Evolutionary conservation across 2,329 filamentous ascomycete species (phyloP).

Genomic region (Stromatinia cepivora): DNA sequence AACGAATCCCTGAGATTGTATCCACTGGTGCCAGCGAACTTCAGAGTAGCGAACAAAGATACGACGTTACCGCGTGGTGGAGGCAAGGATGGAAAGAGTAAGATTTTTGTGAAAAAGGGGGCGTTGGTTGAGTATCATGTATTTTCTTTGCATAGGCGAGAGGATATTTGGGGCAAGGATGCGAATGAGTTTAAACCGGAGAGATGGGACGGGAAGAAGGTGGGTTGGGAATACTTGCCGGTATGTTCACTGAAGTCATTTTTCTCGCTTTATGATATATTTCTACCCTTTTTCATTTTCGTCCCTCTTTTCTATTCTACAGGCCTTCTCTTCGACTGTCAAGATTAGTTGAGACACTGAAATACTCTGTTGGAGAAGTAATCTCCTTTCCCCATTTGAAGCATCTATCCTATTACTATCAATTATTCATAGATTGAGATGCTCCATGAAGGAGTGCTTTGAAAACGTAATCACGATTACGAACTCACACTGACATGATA

Average conservation of each 20-base stretch:
- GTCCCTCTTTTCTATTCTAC: neutral
- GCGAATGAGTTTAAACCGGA: constrained; percentile 44
- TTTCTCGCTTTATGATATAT: neutral
- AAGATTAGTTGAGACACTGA: neutral
- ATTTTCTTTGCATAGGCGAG: constrained; percentile 41
- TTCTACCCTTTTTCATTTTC: neutral
- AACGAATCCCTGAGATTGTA: constrained; percentile 51
- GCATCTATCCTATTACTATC: neutral
- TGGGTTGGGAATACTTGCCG: constrained; percentile 47
- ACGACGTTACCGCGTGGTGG: constrained; percentile 43
- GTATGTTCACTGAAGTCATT: constrained; percentile 28
- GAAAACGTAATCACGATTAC: neutral
- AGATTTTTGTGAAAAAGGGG: constrained; percentile 41
- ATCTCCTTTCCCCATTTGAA: neutral
- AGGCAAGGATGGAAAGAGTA: constrained; percentile 40
- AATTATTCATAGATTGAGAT: neutral
- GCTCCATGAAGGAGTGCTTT: too few relatives aligned
- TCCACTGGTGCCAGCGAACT: constrained; percentile 56
- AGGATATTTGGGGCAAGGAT: constrained; percentile 43
- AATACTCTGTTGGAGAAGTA: neutral
- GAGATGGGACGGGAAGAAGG: constrained; percentile 45
- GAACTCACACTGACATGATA: neutral
- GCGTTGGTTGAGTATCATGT: constrained; percentile 38
- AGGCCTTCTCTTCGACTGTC: neutral
- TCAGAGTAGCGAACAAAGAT: constrained; percentile 43